These are phyloP conservation scores for Leishmania aethiopica DNA, from an alignment of 208 protist species.

Conservation along the genomic window DNA sequence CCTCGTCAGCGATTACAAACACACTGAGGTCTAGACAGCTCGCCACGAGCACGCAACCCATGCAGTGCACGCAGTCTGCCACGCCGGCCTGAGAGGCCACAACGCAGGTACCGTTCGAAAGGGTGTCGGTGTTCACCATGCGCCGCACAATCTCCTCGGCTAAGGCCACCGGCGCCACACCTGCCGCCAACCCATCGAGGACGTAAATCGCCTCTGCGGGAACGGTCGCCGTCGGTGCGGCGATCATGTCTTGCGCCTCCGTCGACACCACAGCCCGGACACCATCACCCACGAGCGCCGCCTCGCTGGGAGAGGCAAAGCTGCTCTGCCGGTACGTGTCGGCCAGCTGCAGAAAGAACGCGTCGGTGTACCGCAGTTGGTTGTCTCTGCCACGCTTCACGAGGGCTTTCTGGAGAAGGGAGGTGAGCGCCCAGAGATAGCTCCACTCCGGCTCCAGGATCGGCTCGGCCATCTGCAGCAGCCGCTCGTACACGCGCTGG, in stretches of 20 bases:
- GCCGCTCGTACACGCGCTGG: slow-evolving; percentile 55
- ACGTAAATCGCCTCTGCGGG: slow-evolving; percentile 45
- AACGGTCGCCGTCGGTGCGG: slow-evolving; percentile 8
- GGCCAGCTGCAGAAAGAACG: slow-evolving; percentile 70
- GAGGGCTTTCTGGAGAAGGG: slow-evolving; percentile 55
- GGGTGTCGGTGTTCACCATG: slow-evolving; percentile 49
- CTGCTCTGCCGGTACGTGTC: slow-evolving; percentile 35
- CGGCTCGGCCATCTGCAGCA: slow-evolving; percentile 47
- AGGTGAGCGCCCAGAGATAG: slow-evolving; percentile 58
- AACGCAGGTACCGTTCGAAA: slow-evolving; percentile 59
- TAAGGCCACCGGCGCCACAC: slow-evolving; percentile 46
- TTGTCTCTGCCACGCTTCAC: slow-evolving; percentile 38
- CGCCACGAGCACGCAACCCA: slow-evolving; percentile 62
- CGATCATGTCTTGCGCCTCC: slow-evolving; percentile 33
- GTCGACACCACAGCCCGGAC: slow-evolving; percentile 44
- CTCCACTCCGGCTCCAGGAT: slow-evolving; percentile 59
- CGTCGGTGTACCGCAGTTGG: slow-evolving; percentile 64
- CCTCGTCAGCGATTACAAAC: slow-evolving; percentile 36
- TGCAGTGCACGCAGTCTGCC: slow-evolving; percentile 52
- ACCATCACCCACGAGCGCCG: slow-evolving; percentile 29
- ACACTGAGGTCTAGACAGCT: slow-evolving; percentile 70
- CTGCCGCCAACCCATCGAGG: slow-evolving; percentile 50
- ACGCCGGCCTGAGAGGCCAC: slow-evolving; percentile 35
- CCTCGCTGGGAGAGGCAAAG: slow-evolving; percentile 24
- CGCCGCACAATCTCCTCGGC: slow-evolving; percentile 69